phyloP scores from a whole-genome alignment of 2,329 filamentous ascomycete species.

The Scedosporium minutisporum region DNA sequence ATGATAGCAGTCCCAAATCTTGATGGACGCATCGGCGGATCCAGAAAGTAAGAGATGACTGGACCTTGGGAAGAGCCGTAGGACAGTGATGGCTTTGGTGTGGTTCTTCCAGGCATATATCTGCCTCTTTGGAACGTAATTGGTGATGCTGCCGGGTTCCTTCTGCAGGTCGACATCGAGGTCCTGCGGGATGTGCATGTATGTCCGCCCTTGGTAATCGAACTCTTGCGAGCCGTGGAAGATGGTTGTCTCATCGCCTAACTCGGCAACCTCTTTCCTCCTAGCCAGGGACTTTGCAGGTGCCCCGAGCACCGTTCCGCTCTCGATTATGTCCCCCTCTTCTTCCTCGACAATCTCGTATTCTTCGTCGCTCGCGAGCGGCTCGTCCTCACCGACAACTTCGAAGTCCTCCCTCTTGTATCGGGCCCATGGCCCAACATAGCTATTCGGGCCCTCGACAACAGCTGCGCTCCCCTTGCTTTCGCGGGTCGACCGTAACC shows the following conservation, averaged over 20 bases:
- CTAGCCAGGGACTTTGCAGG: constrained; percentile 43
- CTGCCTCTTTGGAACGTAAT: constrained; percentile 90
- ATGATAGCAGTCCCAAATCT: constrained; percentile 93
- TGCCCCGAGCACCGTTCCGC: constrained; percentile 50
- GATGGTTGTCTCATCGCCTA: constrained; percentile 68
- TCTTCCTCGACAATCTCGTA: constrained; percentile 69
- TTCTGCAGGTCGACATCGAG: constrained; percentile 77
- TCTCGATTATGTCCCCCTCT: constrained; percentile 54
- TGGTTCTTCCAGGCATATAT: constrained; percentile 84
- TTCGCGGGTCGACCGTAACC: constrained; percentile 65
- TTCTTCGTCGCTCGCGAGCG: constrained; percentile 66
- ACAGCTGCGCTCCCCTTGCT: constrained; percentile 75
- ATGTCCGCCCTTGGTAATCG: constrained; percentile 92
- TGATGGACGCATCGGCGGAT: constrained; percentile 83
- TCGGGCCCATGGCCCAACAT: constrained; percentile 89
- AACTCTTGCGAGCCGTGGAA: constrained; percentile 77
- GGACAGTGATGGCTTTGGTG: constrained; percentile 72
- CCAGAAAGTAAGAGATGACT: constrained; percentile 84
- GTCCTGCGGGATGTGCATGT: constrained; percentile 95
- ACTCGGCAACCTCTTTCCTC: constrained; percentile 47
- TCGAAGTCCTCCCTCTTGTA: constrained; percentile 68
- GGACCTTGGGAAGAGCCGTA: constrained; percentile 81
- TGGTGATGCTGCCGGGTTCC: constrained; percentile 69
- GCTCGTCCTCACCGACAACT: constrained; percentile 60
- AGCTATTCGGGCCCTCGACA: constrained; percentile 77